Conservation (phyloP, 495 filamentous ascomycete species). For the Hypoxylon fuscum region DNA sequence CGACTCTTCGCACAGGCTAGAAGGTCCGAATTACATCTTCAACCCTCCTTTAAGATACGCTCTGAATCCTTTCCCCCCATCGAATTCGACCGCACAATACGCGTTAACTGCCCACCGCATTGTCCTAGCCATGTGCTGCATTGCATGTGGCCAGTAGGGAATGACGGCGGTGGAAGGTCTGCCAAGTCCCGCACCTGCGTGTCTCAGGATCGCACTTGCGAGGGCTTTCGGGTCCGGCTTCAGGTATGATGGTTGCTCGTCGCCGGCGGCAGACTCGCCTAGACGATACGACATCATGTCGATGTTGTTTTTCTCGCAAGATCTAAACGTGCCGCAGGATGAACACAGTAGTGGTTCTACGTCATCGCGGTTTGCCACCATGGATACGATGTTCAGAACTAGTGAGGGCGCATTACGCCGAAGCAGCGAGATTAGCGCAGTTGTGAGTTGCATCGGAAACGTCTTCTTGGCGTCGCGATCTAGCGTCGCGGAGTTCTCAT, state of each 20-base stretch:
- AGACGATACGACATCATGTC: neutral
- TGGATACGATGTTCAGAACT: neutral
- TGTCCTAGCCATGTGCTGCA: neutral
- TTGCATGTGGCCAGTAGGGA: neutral
- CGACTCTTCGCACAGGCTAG: too few species aligned
- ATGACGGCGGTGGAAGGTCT: neutral
- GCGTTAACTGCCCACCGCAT: too few species aligned
- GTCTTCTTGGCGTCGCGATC: neutral
- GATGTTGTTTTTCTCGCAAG: neutral
- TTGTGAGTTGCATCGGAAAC: slow-evolving; percentile 20
- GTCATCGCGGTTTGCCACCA: neutral
- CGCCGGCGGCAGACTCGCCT: neutral
- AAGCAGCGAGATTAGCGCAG: slow-evolving; percentile 25
- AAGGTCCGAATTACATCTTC: too few species aligned
- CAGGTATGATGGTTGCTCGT: neutral
- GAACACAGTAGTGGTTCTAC: neutral
- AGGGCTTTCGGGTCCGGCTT: neutral
- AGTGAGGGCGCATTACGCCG: slow-evolving; percentile 23
- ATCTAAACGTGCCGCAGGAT: neutral
- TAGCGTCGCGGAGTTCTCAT: too few species aligned
- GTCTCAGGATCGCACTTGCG: neutral
- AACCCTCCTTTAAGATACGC: too few species aligned
- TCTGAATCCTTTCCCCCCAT: too few species aligned
- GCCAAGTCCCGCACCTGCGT: neutral
- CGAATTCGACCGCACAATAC: too few species aligned